Evolutionary conservation across 2,329 filamentous ascomycete species (phyloP).

Genomic region (Paracamarosporium sp.): DNA sequence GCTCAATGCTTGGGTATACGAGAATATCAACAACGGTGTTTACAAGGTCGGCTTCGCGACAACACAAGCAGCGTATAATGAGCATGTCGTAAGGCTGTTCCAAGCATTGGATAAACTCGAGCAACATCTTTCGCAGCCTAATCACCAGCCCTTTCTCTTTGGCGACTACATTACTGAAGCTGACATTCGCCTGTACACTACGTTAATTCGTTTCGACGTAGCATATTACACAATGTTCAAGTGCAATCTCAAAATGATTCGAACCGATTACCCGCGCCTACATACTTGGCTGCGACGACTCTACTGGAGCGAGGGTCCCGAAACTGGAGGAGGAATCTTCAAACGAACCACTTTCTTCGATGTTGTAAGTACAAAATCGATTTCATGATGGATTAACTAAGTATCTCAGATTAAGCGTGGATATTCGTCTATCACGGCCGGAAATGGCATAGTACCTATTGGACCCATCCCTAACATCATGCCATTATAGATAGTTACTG

Average conservation of each 20-base stretch:
- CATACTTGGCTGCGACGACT: slow-evolving; percentile 81
- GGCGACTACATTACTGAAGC: slow-evolving; percentile 63
- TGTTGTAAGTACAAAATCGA: slow-evolving; percentile 17
- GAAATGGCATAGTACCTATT: slow-evolving; percentile 28
- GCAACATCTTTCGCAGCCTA: slow-evolving; percentile 64
- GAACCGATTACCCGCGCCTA: slow-evolving; percentile 79
- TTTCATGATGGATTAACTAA: neutral
- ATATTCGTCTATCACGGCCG: slow-evolving; percentile 31
- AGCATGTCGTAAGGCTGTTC: slow-evolving; percentile 75
- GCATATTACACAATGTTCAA: slow-evolving; percentile 66
- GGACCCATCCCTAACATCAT: slow-evolving; percentile 25
- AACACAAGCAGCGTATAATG: slow-evolving; percentile 81
- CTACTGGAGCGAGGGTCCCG: slow-evolving; percentile 72
- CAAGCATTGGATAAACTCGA: slow-evolving; percentile 78
- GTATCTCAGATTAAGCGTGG: slow-evolving; percentile 36
- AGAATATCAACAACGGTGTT: slow-evolving; percentile 61
- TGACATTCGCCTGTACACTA: slow-evolving; percentile 58
- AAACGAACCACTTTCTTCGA: slow-evolving; percentile 38
- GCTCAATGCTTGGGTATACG: slow-evolving; percentile 82
- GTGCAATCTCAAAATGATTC: slow-evolving; percentile 85
- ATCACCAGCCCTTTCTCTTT: slow-evolving; percentile 72
- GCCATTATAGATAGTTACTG: slow-evolving; percentile 11
- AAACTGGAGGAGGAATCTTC: slow-evolving; percentile 36
- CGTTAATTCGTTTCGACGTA: slow-evolving; percentile 65
- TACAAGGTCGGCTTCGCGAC: slow-evolving; percentile 79